Evolutionary conservation across 2,329 filamentous ascomycete genomes (phyloP).

Genomic region (Aspergillus flavus): DNA sequence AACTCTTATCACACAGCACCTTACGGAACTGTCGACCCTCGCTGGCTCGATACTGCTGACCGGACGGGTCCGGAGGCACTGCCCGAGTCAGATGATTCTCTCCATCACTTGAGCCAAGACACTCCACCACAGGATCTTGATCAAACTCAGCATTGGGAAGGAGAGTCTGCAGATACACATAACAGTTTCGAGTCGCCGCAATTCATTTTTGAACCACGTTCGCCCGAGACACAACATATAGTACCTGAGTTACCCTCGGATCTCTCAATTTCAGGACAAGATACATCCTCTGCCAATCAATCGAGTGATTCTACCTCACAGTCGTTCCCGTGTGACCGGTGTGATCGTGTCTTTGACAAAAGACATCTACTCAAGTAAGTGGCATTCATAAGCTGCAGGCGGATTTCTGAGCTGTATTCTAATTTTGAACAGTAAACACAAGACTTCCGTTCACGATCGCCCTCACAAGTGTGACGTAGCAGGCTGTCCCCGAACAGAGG

Average conservation of each 20-base stretch:
- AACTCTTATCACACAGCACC: not conserved
- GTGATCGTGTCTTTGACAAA: not conserved
- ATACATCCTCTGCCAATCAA: not conserved
- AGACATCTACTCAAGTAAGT: not conserved
- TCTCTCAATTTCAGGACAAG: not conserved
- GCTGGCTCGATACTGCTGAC: slow-evolving; percentile 1
- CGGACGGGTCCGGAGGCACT: not conserved
- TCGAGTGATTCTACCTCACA: not conserved
- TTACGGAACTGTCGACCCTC: not conserved
- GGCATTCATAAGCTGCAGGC: not conserved
- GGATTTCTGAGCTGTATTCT: not conserved
- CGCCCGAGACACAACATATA: not conserved
- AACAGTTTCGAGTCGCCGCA: not conserved
- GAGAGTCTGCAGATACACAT: not conserved
- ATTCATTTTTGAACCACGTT: not conserved
- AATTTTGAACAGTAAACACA: not conserved
- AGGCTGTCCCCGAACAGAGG: not conserved
- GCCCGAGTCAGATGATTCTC: slow-evolving; percentile 1
- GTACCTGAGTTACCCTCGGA: not conserved
- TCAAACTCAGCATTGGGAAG: not conserved
- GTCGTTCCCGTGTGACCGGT: not conserved
- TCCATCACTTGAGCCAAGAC: not conserved
- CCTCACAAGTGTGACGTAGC: not conserved
- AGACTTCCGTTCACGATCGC: not conserved
- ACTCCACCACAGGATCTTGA: not conserved